These are phyloP conservation scores for Coemansia sp. DNA, from an alignment of 192 early-diverging fungal species.

Conservation along the genomic window DNA sequence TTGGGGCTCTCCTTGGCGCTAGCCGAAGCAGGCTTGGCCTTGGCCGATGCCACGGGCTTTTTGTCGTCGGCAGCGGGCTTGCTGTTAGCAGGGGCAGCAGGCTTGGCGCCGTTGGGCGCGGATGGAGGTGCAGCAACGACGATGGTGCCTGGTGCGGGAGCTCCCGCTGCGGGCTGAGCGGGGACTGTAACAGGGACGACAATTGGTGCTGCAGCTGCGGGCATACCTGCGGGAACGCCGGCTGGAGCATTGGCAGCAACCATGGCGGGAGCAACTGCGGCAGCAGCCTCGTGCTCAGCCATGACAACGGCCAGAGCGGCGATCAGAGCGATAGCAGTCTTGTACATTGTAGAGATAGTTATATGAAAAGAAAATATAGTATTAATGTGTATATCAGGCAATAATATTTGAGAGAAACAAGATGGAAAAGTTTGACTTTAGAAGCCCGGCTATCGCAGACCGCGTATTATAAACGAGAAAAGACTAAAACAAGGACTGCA, in stretches of 20 bases:
- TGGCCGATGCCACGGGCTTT: slow-evolving; percentile 18
- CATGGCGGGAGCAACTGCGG: background rate
- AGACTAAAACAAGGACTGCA: slow-evolving; percentile 2
- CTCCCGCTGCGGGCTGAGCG: background rate
- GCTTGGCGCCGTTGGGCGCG: slow-evolving; percentile 3
- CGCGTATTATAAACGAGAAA: background rate
- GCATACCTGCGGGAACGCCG: background rate
- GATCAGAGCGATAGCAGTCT: background rate
- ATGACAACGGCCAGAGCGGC: slow-evolving; percentile 10
- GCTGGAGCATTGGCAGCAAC: background rate
- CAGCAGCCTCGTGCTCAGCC: slow-evolving; percentile 7
- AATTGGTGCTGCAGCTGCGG: background rate
- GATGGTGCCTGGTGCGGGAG: background rate
- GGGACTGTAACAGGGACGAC: background rate
- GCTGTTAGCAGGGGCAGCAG: background rate
- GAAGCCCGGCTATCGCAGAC: background rate
- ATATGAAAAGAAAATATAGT: background rate
- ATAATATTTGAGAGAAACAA: slow-evolving; percentile 10
- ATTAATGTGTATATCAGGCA: background rate
- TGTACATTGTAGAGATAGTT: slow-evolving; percentile 2
- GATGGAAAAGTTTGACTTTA: background rate
- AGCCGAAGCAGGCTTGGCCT: slow-evolving; percentile 23
- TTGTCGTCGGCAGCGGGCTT: slow-evolving; percentile 15
- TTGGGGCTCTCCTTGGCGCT: slow-evolving; percentile 3
- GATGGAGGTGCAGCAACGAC: background rate